phyloP scores from a whole-genome alignment of 1,139 yeast genomes.

The Geotrichum carabidarum region DNA sequence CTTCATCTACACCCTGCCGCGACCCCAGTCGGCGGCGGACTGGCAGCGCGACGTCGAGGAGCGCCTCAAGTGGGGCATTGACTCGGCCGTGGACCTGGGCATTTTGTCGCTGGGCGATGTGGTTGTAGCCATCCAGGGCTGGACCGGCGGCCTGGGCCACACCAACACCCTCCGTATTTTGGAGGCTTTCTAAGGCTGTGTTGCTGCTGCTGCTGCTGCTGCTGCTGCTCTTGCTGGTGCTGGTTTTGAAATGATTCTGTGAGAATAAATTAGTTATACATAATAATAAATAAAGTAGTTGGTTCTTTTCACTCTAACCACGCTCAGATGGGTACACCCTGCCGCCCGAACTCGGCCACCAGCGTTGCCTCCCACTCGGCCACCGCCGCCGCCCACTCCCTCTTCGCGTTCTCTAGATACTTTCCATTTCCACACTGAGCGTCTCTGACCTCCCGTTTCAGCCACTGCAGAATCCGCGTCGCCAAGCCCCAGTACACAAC shows the following conservation, averaged over 20 bases:
- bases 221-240: no score
- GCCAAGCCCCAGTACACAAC: conserved; percentile 11
- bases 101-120: conserved; percentile 83
- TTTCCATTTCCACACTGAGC: background rate
- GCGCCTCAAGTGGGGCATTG: conserved; percentile 91
- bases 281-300: background rate
- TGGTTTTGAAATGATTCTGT: no score
- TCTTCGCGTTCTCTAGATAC: background rate
- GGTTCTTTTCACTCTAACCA: background rate
- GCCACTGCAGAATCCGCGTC: conserved; percentile 8
- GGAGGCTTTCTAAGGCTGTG: conserved; percentile 24
- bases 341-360: background rate
- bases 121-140: conserved; percentile 94
- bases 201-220: background rate
- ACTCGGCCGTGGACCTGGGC: conserved; percentile 83
- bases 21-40: conserved; percentile 52
- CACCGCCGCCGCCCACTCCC: background rate
- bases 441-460: background rate
- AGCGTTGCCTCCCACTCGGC: background rate
- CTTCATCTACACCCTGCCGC: conserved; percentile 67
- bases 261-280: background rate
- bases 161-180: conserved; percentile 87
- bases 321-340: background rate
- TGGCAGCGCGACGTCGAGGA: conserved; percentile 97
- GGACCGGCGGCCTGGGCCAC: conserved; percentile 98